phyloP scores from a whole-genome alignment of 2,329 filamentous ascomycete species.

The Trichoderma sp. region DNA sequence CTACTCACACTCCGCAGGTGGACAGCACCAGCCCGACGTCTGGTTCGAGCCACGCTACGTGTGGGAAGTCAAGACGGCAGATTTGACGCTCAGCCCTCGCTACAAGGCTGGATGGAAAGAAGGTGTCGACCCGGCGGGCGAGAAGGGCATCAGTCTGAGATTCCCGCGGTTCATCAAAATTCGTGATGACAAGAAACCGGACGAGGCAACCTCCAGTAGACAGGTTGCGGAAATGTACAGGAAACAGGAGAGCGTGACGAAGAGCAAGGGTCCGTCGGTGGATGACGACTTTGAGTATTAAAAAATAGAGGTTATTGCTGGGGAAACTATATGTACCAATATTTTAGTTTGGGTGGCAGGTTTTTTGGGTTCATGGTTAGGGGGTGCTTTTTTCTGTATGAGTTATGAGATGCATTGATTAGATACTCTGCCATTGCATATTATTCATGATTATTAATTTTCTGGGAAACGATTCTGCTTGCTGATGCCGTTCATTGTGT shows the following conservation, averaged over 20 bases:
- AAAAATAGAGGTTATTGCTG: conserved; percentile 23
- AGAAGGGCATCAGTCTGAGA: conserved; percentile 79
- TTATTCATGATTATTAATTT: background rate
- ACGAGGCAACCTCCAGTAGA: conserved; percentile 77
- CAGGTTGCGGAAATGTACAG: conserved; percentile 97
- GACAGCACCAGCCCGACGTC: conserved; percentile 93
- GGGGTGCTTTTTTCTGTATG: background rate
- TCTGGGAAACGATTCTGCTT: background rate
- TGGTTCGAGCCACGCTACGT: conserved; percentile 96
- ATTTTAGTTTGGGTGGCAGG: background rate
- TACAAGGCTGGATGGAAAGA: conserved; percentile 90
- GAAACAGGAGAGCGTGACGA: conserved; percentile 85
- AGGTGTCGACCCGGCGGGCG: conserved; percentile 67
- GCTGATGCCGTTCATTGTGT: background rate
- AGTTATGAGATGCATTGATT: conserved; percentile 10
- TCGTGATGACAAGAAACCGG: conserved; percentile 92
- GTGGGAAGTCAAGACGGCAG: conserved; percentile 97
- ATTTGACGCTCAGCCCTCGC: conserved; percentile 85
- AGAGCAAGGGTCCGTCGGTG: conserved; percentile 79
- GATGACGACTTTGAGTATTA: conserved; percentile 99
- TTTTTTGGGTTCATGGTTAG: background rate
- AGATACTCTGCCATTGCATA: background rate
- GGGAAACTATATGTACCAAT: background rate
- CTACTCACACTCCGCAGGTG: conserved; percentile 78
- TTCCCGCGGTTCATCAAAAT: conserved; percentile 92